Percentiles rank a stretch among this genome's conserved stretches.
Evolutionary conservation across 2,329 filamentous ascomycete species (phyloP).

Genomic region (Monosporascus ibericus): DNA sequence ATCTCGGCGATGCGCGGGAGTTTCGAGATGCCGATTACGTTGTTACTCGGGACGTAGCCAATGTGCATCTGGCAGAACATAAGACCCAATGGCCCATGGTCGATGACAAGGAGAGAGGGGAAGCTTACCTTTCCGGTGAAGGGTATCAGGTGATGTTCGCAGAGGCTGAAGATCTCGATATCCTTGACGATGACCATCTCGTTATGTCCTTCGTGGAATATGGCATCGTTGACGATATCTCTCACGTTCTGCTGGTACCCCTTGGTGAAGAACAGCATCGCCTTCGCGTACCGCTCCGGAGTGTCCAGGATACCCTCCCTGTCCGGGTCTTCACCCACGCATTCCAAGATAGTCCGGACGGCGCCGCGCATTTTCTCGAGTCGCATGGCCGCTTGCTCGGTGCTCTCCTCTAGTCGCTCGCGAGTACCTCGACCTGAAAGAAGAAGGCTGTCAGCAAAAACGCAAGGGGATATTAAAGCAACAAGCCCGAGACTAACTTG

Average conservation of each 20-base stretch:
- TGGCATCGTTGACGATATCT: conserved; percentile 86
- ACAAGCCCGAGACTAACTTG: conserved; percentile 34
- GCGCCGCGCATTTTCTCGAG: conserved; percentile 55
- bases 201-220: conserved; percentile 95
- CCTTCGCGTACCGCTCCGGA: conserved; percentile 87
- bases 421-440: conserved; percentile 55
- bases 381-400: conserved; percentile 43
- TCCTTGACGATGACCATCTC: conserved; percentile 98
- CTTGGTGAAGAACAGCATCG: conserved; percentile 91
- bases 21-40: conserved; percentile 90
- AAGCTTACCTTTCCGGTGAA: conserved; percentile 80
- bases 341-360: conserved; percentile 61
- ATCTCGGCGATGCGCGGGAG: conserved; percentile 93
- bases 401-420: conserved; percentile 51
- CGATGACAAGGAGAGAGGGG: conserved; percentile 2
- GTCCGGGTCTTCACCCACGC: conserved; percentile 61
- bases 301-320: conserved; percentile 60
- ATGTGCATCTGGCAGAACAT: conserved; percentile 76
- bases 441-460: conserved; percentile 10
- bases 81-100: conserved; percentile 3
- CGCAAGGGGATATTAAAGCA: background rate
- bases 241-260: conserved; percentile 93
- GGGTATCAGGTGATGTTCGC: conserved; percentile 95
- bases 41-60: conserved; percentile 87
- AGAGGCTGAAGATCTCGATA: conserved; percentile 90